phyloP scores from a whole-genome alignment of 768 basidiomycete species.

The Tephrocybe sp. region DNA sequence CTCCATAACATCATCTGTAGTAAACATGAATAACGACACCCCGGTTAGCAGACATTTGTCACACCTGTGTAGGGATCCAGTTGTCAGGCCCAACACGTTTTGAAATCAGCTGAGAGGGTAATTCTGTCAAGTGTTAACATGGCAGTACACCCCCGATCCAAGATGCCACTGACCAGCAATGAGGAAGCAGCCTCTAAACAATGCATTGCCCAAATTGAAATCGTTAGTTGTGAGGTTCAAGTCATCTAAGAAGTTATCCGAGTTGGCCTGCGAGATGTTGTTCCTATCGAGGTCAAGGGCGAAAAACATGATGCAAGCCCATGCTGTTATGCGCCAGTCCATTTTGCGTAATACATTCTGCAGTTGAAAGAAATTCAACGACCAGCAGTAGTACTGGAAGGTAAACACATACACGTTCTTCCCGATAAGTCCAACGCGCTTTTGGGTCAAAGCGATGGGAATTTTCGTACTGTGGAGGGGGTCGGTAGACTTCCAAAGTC shows the following conservation, averaged over 20 bases:
- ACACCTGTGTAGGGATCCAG: constrained; percentile 60
- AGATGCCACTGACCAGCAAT: constrained; percentile 30
- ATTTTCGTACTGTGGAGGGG: constrained; percentile 56
- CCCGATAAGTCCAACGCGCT: constrained; percentile 70
- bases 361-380: not conserved
- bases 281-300: constrained; percentile 54
- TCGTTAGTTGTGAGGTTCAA: constrained; percentile 60
- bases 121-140: constrained; percentile 43
- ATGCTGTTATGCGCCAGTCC: constrained; percentile 57
- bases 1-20: constrained; percentile 55
- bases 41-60: not conserved
- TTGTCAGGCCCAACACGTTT: constrained; percentile 67
- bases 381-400: not conserved
- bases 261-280: constrained; percentile 65
- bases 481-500: constrained; percentile 48
- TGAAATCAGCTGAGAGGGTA: constrained; percentile 66
- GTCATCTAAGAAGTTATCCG: constrained; percentile 66
- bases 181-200: constrained; percentile 50
- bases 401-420: constrained; percentile 48
- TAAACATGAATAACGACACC: not conserved
- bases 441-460: constrained; percentile 59
- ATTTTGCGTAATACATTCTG: constrained; percentile 57
- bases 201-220: constrained; percentile 61
- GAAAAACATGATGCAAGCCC: constrained; percentile 66
- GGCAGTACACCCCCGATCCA: too few species aligned